Base-by-base conservation (phyloP, 1,284 basidiomycete species). In the Cryptococcus hybrid region DNA sequence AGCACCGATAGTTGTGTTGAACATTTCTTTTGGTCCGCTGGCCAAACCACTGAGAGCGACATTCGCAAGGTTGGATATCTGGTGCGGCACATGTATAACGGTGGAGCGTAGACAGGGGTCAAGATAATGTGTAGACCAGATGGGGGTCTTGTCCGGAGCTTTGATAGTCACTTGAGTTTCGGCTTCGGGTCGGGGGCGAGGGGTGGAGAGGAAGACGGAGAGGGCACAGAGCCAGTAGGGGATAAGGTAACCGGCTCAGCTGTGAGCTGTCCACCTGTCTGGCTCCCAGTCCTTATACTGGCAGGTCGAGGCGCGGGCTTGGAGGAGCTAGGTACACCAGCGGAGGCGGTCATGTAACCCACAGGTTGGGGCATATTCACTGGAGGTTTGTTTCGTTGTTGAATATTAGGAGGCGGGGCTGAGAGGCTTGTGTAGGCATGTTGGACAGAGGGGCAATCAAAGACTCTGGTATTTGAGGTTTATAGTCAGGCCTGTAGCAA, bases 61-160 rank as follows among this genome's bases (percentile, higher is more conserved):
- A 47, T 71, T 70, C 34, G 72, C 59, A 4, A 66, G 49, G 39
- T 66, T 65, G 24, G 64, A 62, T 7, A 74, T 51, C 43, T 63
- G 57, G 34, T 66, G 66, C 0, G 73, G 71, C 8, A 74, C 59
- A 3, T 57, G 53, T 43, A 74, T 50, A 8, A 47, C 18, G 7
- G 46, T 30, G 4, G 47, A 36, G 5, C 62, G 59, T 2, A 76
- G 60, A 13, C 52, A 60, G 0, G 74, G 74, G 59, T 76, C 74
- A 38, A 76, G 57, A 55, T 67, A 71, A 40, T 70, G 65, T 0
- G 67, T 71, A 2, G 66, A 69, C 56, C 64, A 67, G 50, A 76
- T 65, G 0, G 67, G 64, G 8, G 61, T 68, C 35, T 65, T 65
- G 15, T 66, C 70, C 13, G 52, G 55, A 18, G 66, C 62, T 7